phyloP scores from a whole-genome alignment of 208 protist genomes.

The Crithidia thermophila region DNA sequence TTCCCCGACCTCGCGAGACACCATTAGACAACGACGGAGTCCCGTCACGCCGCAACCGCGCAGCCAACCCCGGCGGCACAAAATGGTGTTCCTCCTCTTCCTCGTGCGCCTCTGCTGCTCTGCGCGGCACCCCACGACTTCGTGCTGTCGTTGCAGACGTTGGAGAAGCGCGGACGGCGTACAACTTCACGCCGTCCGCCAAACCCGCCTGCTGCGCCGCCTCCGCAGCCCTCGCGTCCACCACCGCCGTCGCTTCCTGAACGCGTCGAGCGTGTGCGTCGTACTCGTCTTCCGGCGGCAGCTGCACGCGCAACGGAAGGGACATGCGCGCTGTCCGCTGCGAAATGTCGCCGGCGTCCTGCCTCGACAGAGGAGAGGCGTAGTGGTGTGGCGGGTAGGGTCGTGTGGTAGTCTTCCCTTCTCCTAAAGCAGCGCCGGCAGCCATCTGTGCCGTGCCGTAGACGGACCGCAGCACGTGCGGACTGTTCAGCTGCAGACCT shows the following conservation, averaged over 20 bases:
- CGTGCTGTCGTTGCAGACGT: neutral
- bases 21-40: too few species aligned
- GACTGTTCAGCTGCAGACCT: neutral
- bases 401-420: neutral
- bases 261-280: slow-evolving; percentile 3
- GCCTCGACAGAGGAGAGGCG: too few species aligned
- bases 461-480: slow-evolving; percentile 14
- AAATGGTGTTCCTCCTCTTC: too few species aligned
- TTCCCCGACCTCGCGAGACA: too few species aligned
- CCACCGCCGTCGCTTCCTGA: neutral
- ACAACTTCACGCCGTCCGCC: slow-evolving; percentile 17
- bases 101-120: too few species aligned
- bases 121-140: too few species aligned
- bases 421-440: neutral
- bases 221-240: slow-evolving; percentile 4
- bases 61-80: too few species aligned
- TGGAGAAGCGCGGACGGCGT: slow-evolving; percentile 3
- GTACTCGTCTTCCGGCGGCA: slow-evolving; percentile 26
- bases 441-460: neutral
- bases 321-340: too few species aligned
- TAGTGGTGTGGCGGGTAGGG: too few species aligned
- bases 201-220: slow-evolving; percentile 16
- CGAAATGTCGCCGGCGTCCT: too few species aligned
- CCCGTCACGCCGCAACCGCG: too few species aligned
- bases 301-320: slow-evolving; percentile 18